phyloP scores from a whole-genome alignment of 768 basidiomycete species.

The Xerocomellus amylosporus region DNA sequence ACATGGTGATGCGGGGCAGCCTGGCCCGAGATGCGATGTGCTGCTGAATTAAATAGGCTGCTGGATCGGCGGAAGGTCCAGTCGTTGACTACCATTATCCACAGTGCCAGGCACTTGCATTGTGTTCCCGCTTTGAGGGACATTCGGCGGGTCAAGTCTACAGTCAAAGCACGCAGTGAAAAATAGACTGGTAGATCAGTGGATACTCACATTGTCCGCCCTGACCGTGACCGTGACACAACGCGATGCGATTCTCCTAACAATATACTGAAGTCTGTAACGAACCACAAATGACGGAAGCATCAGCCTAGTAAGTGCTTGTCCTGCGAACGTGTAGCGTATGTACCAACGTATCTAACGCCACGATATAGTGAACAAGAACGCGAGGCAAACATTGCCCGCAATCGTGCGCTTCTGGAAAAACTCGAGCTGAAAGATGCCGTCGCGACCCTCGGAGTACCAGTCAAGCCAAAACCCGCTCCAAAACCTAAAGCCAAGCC shows the following conservation, averaged over 20 bases:
- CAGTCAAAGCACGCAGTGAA: too few relatives aligned
- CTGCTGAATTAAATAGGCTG: neutral
- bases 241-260: slow-evolving; percentile 29
- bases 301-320: slow-evolving; percentile 52
- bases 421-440: slow-evolving; percentile 65
- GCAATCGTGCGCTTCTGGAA: slow-evolving; percentile 72
- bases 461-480: slow-evolving; percentile 38
- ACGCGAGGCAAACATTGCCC: slow-evolving; percentile 77
- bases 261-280: neutral
- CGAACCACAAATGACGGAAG: slow-evolving; percentile 35
- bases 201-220: too few relatives aligned
- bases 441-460: slow-evolving; percentile 45
- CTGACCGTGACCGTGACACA: slow-evolving; percentile 32
- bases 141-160: too few relatives aligned
- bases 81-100: neutral
- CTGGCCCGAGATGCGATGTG: too few relatives aligned
- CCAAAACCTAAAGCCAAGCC: slow-evolving; percentile 54
- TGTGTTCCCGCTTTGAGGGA: too few relatives aligned
- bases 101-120: neutral
- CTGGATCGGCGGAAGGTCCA: neutral
- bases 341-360: neutral
- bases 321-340: neutral
- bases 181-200: too few relatives aligned
- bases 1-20: neutral
- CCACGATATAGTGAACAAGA: slow-evolving; percentile 52